Conservation (phyloP, 2,329 filamentous ascomycete genomes). For the Chaetomiaceae sp. region DNA sequence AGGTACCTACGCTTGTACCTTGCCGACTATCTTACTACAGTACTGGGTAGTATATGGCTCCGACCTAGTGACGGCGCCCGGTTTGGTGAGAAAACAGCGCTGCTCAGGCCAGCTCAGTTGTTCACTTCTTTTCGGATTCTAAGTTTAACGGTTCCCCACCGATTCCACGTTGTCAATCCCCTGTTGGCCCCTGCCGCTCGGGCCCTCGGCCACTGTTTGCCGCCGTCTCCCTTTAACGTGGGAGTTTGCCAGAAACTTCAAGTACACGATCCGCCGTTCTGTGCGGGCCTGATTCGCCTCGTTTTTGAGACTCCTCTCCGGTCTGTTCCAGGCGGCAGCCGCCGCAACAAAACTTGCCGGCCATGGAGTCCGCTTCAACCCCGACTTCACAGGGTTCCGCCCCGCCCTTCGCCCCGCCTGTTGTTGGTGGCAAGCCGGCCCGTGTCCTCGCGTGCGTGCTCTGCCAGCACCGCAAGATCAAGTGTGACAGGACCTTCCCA, state of each 20-base stretch:
- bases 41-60: no score
- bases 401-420: neutral
- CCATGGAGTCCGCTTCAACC: conserved; percentile 15
- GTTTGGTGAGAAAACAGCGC: no score
- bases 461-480: conserved; percentile 59
- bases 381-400: conserved; percentile 7
- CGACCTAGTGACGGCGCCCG: no score
- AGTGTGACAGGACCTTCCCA: conserved; percentile 55
- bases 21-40: no score
- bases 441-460: conserved; percentile 51
- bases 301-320: neutral
- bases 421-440: conserved; percentile 32
- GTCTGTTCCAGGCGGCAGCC: no score
- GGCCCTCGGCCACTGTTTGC: neutral
- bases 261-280: no score
- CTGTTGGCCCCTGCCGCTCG: neutral
- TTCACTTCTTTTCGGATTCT: no score
- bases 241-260: neutral
- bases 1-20: no score
- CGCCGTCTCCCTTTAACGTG: neutral
- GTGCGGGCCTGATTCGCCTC: neutral
- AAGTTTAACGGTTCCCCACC: no score
- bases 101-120: no score
- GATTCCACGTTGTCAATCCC: no score
- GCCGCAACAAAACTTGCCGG: neutral